These are phyloP conservation scores for Ustilago trichophora DNA, from an alignment of 1,284 basidiomycete genomes.

Conservation along the genomic window DNA sequence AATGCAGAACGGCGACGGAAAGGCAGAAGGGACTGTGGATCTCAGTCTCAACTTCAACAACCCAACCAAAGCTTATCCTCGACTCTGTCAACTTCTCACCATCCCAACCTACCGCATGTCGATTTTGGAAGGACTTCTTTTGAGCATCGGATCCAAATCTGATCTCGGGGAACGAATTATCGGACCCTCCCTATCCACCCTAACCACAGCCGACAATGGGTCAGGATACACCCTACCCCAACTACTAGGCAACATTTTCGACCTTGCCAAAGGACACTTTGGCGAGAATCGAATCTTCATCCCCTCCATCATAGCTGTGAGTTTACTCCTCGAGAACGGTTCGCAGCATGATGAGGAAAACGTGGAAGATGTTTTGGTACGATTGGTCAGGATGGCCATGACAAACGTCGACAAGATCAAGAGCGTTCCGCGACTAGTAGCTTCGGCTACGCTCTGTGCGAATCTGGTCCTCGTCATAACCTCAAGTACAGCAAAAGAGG, in stretches of 20 bases:
- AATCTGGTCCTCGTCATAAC: conserved; percentile 11
- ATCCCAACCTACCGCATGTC: conserved; percentile 16
- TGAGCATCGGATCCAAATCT: conserved; percentile 43
- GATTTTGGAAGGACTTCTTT: conserved; percentile 35
- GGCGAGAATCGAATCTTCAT: conserved; percentile 51
- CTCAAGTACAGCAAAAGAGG: background rate
- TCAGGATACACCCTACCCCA: background rate
- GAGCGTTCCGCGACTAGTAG: conserved; percentile 11
- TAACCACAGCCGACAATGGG: background rate
- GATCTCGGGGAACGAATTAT: conserved; percentile 43
- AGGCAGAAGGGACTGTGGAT: too few relatives aligned
- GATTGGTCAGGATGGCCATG: conserved; percentile 19
- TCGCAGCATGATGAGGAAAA: background rate
- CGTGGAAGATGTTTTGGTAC: background rate
- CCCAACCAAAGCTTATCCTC: conserved; percentile 19
- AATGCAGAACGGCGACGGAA: background rate
- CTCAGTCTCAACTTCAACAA: conserved; percentile 23
- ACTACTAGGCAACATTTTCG: conserved; percentile 22
- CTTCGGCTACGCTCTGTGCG: conserved; percentile 15
- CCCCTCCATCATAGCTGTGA: conserved; percentile 36
- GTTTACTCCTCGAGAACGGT: conserved; percentile 49
- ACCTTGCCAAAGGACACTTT: conserved; percentile 24
- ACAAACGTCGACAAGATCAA: conserved; percentile 21
- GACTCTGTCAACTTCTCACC: conserved; percentile 15
- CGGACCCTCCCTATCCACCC: conserved; percentile 10